These are phyloP conservation scores for Sergeia podlipaevii DNA, from an alignment of 208 protist species.

Conservation along the genomic window DNA sequence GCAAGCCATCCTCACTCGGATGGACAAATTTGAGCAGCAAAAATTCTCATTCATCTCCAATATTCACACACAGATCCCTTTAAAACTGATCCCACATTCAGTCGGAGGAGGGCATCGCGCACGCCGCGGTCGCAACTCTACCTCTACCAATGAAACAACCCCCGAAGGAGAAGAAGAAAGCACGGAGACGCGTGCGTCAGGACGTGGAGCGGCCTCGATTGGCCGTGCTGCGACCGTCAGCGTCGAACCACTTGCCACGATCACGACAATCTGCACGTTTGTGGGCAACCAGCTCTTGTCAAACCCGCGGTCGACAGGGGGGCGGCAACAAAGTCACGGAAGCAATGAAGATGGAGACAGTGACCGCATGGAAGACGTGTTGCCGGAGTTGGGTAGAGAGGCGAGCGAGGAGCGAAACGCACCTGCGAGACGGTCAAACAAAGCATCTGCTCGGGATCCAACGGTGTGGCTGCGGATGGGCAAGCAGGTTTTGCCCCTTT, in stretches of 20 bases:
- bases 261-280: constrained; percentile 15
- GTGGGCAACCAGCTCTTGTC: neutral
- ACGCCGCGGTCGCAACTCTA: too few species aligned
- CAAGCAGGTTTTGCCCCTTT: constrained; percentile 60
- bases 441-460: neutral
- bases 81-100: too few species aligned
- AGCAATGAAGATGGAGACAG: constrained; percentile 1
- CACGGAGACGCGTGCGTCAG: constrained; percentile 9
- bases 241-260: constrained; percentile 18
- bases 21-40: too few species aligned
- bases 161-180: neutral
- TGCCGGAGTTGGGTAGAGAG: constrained; percentile 21
- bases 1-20: constrained; percentile 22
- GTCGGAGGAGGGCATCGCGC: too few species aligned
- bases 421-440: neutral
- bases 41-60: too few species aligned
- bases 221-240: neutral
- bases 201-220: constrained; percentile 8
- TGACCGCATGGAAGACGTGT: constrained; percentile 22
- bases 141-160: neutral
- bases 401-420: neutral
- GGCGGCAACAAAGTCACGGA: constrained; percentile 7
- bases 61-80: too few species aligned
- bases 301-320: neutral
- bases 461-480: constrained; percentile 61